A percentile compares a stretch with the other conserved stretches of the same genome.
phyloP scores from a whole-genome alignment of 2,329 filamentous ascomycete genomes.

The Ciborinia camelliae region DNA sequence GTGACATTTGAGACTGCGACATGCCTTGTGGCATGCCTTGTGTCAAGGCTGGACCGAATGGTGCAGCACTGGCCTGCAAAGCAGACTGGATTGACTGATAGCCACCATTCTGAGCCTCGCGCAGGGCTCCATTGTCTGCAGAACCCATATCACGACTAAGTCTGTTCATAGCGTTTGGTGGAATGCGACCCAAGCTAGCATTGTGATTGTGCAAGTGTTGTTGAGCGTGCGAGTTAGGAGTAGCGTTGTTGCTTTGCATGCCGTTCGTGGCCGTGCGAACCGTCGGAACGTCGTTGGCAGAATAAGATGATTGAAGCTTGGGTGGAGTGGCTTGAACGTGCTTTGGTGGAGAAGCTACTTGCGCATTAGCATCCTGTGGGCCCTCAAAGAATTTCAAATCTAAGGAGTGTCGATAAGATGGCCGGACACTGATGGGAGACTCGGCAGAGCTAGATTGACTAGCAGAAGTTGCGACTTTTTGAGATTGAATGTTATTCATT shows the following conservation, averaged over 20 bases:
- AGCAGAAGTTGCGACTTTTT: constrained; percentile 39
- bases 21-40: constrained; percentile 41
- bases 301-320: constrained; percentile 84
- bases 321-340: constrained; percentile 60
- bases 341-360: constrained; percentile 43
- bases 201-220: constrained; percentile 68
- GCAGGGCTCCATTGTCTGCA: constrained; percentile 31
- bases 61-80: constrained; percentile 73
- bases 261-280: constrained; percentile 55
- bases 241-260: constrained; percentile 28
- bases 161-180: constrained; percentile 61
- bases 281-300: constrained; percentile 83
- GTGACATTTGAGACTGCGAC: constrained; percentile 32
- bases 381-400: constrained; percentile 48
- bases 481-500: constrained; percentile 31
- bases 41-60: constrained; percentile 67
- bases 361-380: constrained; percentile 32
- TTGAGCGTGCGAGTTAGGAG: constrained; percentile 56
- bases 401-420: constrained; percentile 56
- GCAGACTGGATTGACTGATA: constrained; percentile 65
- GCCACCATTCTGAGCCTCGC: constrained; percentile 46
- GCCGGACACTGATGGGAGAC: constrained; percentile 47
- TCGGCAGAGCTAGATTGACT: constrained; percentile 42
- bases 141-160: constrained; percentile 66
- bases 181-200: constrained; percentile 76